phyloP scores from a whole-genome alignment of 768 basidiomycete genomes.

The Obba rivulosa region DNA sequence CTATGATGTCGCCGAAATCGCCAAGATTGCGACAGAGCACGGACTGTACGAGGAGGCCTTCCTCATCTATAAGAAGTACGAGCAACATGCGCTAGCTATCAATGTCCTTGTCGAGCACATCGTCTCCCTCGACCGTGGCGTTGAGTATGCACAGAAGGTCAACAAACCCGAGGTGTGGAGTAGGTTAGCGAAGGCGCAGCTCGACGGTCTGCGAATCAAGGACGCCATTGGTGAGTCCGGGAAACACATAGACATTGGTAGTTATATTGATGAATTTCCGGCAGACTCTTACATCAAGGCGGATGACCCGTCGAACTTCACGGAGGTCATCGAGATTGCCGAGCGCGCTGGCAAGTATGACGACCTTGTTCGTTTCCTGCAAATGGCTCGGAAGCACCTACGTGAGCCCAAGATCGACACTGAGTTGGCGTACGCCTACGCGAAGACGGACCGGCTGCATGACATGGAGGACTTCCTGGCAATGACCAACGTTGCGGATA shows the following conservation, averaged over 20 bases:
- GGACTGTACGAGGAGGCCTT: constrained; percentile 94
- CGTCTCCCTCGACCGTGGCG: constrained; percentile 93
- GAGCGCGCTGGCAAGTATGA: constrained; percentile 89
- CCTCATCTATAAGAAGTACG: constrained; percentile 96
- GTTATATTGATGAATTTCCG: not conserved
- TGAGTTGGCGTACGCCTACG: constrained; percentile 96
- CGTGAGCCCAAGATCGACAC: constrained; percentile 98
- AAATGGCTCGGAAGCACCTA: constrained; percentile 97
- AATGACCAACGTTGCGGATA: constrained; percentile 98
- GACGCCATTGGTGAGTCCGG: constrained; percentile 79
- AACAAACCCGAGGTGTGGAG: constrained; percentile 97
- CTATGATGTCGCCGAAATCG: constrained; percentile 92
- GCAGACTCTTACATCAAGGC: constrained; percentile 97
- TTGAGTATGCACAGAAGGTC: constrained; percentile 94
- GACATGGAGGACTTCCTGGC: constrained; percentile 99
- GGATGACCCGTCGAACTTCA: constrained; percentile 89
- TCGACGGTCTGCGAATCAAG: constrained; percentile 97
- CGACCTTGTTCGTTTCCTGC: constrained; percentile 93
- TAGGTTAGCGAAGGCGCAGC: constrained; percentile 94
- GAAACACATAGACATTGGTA: not conserved
- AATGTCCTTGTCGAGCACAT: constrained; percentile 98
- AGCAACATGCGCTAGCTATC: constrained; percentile 93
- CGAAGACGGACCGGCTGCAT: constrained; percentile 94
- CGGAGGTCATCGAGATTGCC: constrained; percentile 94
- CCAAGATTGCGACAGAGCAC: constrained; percentile 94